Conservation (phyloP, 306 rosid genomes). For the Mucuna pruriens region DNA sequence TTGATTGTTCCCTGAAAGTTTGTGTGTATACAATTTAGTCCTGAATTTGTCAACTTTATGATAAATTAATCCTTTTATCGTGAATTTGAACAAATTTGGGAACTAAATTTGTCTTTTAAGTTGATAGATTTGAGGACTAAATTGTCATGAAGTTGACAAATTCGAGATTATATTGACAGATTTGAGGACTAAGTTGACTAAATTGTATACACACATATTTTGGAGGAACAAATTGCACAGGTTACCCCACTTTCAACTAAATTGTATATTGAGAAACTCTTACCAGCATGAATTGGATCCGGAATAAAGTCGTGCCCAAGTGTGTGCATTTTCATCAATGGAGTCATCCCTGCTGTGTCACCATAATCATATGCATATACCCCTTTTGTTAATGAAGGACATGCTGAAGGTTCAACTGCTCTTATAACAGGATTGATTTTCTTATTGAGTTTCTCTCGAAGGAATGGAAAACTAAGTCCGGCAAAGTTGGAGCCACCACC, state of each 20-base stretch:
- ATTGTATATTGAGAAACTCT: not conserved
- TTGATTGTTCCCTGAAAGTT: not conserved
- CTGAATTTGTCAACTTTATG: not conserved
- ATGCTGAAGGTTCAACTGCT: constrained; percentile 92
- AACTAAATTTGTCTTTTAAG: not conserved
- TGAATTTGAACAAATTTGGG: not conserved
- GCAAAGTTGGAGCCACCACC: constrained; percentile 98
- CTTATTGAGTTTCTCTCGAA: constrained; percentile 76
- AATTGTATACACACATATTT: not conserved
- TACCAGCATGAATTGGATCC: constrained; percentile 97
- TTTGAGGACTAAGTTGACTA: not conserved
- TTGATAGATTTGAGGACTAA: no score
- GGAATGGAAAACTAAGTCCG: constrained; percentile 90
- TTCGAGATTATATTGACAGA: not conserved
- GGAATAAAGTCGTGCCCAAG: constrained; percentile 94
- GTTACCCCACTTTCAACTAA: not conserved
- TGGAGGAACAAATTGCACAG: not conserved
- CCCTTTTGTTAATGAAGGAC: constrained; percentile 96
- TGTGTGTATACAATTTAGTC: not conserved
- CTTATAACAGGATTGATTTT: constrained; percentile 82
- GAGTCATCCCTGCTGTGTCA: constrained; percentile 93
- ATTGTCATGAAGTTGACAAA: not conserved
- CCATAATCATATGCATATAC: constrained; percentile 82
- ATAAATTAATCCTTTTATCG: not conserved
- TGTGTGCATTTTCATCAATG: constrained; percentile 97